These are phyloP conservation scores for Gleditsia sinensis DNA, from an alignment of 306 rosid genomes.

Conservation along the genomic window DNA sequence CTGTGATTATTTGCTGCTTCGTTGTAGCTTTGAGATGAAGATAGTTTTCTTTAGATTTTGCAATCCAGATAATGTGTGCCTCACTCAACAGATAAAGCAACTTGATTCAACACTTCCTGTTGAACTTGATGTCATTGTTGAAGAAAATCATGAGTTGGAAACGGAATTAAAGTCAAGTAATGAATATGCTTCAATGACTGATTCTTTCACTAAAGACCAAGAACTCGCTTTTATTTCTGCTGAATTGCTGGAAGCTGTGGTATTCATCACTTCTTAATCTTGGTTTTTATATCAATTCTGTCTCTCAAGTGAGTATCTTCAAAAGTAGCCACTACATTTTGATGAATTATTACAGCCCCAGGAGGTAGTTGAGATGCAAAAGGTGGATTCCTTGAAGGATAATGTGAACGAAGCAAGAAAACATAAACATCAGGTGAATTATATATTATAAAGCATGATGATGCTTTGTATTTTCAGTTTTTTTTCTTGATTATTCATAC, in stretches of 20 bases:
- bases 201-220: slow-evolving; percentile 22
- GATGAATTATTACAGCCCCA: slow-evolving; percentile 36
- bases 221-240: slow-evolving; percentile 31
- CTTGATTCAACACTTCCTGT: slow-evolving; percentile 65
- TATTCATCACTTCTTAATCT: slow-evolving; percentile 30
- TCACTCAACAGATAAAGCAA: slow-evolving; percentile 56
- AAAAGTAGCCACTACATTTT: background rate
- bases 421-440: slow-evolving; percentile 59
- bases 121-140: slow-evolving; percentile 57
- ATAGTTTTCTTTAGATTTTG: slow-evolving; percentile 25
- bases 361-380: slow-evolving; percentile 34
- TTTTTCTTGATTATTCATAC: background rate
- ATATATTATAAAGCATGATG: slow-evolving; percentile 4
- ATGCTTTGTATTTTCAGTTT: slow-evolving; percentile 9
- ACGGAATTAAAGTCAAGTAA: slow-evolving; percentile 27
- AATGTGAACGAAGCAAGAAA: slow-evolving; percentile 47
- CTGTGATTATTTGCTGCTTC: no score
- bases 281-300: slow-evolving; percentile 9
- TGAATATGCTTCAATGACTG: slow-evolving; percentile 15
- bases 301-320: slow-evolving; percentile 24
- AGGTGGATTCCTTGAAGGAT: slow-evolving; percentile 48
- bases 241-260: slow-evolving; percentile 36
- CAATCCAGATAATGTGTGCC: slow-evolving; percentile 37
- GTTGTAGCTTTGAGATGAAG: background rate
- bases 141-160: slow-evolving; percentile 42